Percentiles rank a stretch among this genome's conserved stretches.
Conservation (phyloP, 495 filamentous ascomycete genomes). For the Aspergillus asperescens region DNA sequence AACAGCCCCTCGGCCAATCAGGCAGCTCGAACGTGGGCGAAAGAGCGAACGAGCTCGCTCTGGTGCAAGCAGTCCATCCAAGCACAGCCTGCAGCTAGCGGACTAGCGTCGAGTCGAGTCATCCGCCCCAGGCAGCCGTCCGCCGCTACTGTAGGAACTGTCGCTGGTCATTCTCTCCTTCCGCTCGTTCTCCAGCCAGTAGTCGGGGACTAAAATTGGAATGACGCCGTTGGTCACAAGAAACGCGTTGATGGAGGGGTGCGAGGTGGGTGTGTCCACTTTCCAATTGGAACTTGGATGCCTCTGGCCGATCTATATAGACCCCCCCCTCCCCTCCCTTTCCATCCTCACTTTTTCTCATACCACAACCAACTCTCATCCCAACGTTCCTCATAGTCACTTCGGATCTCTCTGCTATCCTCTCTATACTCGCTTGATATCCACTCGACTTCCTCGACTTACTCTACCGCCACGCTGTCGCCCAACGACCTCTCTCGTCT, state of each 20-base stretch:
- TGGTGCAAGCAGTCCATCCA: no score
- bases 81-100: conserved; percentile 13
- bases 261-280: no score
- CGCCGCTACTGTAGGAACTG: conserved; percentile 14
- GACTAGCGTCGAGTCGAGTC: conserved; percentile 12
- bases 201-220: no score
- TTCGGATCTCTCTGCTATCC: no score
- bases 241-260: no score
- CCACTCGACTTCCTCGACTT: background rate
- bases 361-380: background rate
- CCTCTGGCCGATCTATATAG: conserved; percentile 16
- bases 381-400: background rate
- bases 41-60: no score
- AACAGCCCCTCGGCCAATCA: conserved; percentile 3
- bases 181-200: no score
- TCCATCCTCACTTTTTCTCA: background rate
- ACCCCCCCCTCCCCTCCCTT: background rate
- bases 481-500: conserved; percentile 22
- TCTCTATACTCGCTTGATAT: background rate
- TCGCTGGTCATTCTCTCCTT: no score
- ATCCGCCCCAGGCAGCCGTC: conserved; percentile 14
- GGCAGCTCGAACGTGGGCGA: background rate
- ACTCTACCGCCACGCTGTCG: conserved; percentile 35
- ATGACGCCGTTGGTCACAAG: no score
- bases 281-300: no score